Evolutionary conservation across 225 moss, liverwort and hornwort genomes (phyloP).

Genomic region (Bryum argenteum): DNA sequence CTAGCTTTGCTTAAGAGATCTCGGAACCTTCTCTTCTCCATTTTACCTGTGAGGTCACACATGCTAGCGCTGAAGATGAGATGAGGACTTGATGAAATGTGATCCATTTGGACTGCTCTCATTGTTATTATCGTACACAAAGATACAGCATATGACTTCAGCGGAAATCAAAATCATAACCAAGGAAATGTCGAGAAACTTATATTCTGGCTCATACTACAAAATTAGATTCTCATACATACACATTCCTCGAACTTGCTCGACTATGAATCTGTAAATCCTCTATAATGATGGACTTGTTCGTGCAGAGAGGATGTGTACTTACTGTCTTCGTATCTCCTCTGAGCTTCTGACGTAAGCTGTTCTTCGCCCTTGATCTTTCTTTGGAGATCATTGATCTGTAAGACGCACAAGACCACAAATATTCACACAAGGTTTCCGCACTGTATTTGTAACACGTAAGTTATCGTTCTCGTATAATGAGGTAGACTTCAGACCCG

Average conservation of each 20-base stretch:
- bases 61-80: too few species aligned
- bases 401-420: constrained; percentile 1
- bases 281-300: too few species aligned
- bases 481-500: neutral
- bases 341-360: constrained; percentile 20
- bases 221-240: neutral
- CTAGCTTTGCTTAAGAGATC: constrained; percentile 27
- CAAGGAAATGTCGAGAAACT: neutral
- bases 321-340: constrained; percentile 30
- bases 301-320: neutral
- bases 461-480: neutral
- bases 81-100: neutral
- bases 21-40: constrained; percentile 20
- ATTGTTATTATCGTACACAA: neutral
- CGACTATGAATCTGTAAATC: neutral
- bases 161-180: neutral
- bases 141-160: neutral
- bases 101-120: constrained; percentile 1
- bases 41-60: constrained; percentile 28
- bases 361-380: constrained; percentile 30
- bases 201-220: neutral
- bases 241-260: neutral
- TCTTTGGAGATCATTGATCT: constrained; percentile 60
- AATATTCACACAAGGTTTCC: neutral
- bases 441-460: neutral